These are phyloP conservation scores for Candida nonsorbophila DNA, from an alignment of 805 yeast genomes.

Conservation along the genomic window DNA sequence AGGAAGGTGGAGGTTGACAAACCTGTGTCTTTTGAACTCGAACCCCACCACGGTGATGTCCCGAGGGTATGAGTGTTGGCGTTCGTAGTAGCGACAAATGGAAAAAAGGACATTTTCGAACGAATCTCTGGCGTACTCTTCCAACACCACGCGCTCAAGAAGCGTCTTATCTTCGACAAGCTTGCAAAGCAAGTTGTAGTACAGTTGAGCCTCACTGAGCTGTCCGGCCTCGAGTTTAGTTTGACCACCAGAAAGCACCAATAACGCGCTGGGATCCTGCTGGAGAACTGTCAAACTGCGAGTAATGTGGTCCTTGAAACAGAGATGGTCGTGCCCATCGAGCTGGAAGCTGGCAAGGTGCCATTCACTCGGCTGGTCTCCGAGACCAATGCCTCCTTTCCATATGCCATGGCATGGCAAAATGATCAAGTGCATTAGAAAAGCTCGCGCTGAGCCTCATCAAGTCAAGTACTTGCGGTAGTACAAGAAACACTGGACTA, in stretches of 20 bases:
- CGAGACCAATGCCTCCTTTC: constrained; percentile 40
- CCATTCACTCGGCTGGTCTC: constrained; percentile 56
- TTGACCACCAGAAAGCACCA: constrained; percentile 64
- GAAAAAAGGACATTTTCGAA: constrained; percentile 71
- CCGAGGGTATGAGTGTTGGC: constrained; percentile 43
- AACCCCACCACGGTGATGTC: constrained; percentile 61
- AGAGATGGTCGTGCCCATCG: constrained; percentile 63
- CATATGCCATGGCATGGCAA: constrained; percentile 58
- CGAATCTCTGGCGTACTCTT: constrained; percentile 75
- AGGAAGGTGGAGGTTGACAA: constrained; percentile 46
- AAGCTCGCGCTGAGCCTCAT: constrained; percentile 1
- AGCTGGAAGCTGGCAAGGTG: constrained; percentile 58
- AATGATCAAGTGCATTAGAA: constrained; percentile 18
- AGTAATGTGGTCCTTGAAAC: constrained; percentile 58
- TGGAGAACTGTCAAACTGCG: constrained; percentile 34
- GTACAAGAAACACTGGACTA: constrained; percentile 50
- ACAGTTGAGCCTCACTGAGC: constrained; percentile 58
- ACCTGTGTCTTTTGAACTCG: constrained; percentile 64
- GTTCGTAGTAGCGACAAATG: constrained; percentile 46
- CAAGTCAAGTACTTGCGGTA: too few relatives aligned
- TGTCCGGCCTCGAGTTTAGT: constrained; percentile 55
- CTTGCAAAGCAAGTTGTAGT: constrained; percentile 39
- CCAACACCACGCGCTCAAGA: constrained; percentile 38
- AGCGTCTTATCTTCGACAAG: constrained; percentile 13
- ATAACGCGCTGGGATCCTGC: constrained; percentile 19